Conservation (phyloP, 345 rosid genomes). For the Pistacia integerrima region DNA sequence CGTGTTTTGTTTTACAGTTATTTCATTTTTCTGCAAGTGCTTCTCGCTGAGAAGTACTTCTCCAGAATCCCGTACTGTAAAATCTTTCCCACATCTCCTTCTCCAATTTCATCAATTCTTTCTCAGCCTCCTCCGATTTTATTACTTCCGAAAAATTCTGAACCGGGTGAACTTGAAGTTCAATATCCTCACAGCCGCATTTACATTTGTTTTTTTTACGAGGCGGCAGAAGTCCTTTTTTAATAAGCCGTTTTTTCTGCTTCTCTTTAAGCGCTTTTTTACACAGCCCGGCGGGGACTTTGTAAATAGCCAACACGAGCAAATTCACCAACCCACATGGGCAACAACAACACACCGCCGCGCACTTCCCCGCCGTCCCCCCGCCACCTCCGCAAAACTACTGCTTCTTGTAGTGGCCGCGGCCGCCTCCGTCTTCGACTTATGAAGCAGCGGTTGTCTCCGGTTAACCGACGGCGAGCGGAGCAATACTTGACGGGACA, state of each 20-base stretch:
- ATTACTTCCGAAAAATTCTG: constrained; percentile 5
- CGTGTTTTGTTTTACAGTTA: neutral
- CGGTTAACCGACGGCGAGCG: neutral
- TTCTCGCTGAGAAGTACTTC: constrained; percentile 63
- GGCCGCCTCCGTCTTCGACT: too few species aligned
- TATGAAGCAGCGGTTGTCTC: constrained; percentile 19
- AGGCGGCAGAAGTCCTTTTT: constrained; percentile 38
- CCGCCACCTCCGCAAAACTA: constrained; percentile 52
- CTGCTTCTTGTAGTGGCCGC: constrained; percentile 18
- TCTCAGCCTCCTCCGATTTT: constrained; percentile 18
- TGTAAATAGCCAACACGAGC: constrained; percentile 53
- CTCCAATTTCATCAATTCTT: constrained; percentile 39
- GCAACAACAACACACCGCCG: constrained; percentile 76
- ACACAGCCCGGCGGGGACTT: constrained; percentile 61
- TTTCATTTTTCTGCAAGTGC: neutral
- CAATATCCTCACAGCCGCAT: constrained; percentile 36
- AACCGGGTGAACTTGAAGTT: constrained; percentile 30
- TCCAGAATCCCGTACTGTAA: constrained; percentile 66
- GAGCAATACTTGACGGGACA: constrained; percentile 14
- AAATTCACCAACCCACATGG: constrained; percentile 60
- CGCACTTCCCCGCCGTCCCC: constrained; percentile 74
- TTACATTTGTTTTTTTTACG: constrained; percentile 12
- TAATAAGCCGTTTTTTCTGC: constrained; percentile 35
- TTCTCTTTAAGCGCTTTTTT: constrained; percentile 40
- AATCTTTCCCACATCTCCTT: constrained; percentile 71